Conservation (phyloP, 2,329 filamentous ascomycete species). For the Alternaria consortialis region DNA sequence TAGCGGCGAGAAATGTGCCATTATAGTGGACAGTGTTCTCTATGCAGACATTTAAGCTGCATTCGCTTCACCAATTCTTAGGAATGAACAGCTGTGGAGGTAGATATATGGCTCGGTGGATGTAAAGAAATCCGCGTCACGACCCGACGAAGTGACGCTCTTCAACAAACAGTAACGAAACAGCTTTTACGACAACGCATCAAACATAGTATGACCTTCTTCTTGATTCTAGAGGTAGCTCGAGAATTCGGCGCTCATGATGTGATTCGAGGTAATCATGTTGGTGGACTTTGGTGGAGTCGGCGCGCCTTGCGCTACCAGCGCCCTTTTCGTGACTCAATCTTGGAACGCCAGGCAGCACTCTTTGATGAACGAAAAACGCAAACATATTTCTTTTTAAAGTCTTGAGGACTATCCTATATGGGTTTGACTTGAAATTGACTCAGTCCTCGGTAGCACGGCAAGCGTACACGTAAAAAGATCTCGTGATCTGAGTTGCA, state of each 20-base stretch:
- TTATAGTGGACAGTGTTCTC: background rate
- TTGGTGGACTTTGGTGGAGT: background rate
- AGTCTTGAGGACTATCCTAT: background rate
- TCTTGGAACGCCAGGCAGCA: background rate
- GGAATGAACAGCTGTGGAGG: background rate
- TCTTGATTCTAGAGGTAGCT: background rate
- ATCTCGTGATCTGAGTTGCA: background rate
- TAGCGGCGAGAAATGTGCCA: constrained; percentile 4
- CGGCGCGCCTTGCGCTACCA: background rate
- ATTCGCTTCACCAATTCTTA: background rate
- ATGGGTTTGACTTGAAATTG: background rate
- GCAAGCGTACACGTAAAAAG: background rate
- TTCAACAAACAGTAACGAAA: background rate
- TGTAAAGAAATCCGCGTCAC: background rate
- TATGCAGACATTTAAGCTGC: background rate
- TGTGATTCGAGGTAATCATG: background rate
- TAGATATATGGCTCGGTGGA: no score
- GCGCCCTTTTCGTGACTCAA: background rate
- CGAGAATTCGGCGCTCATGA: background rate
- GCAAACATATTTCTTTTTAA: background rate
- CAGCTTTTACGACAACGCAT: background rate
- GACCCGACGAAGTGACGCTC: background rate
- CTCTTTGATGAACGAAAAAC: background rate
- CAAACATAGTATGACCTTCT: background rate
- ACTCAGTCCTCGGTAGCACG: background rate